Evolutionary conservation across 202 grass and related monocot species (phyloP), one percentile per base, ranked within the genome.

Genomic region (Tripidium arundinaceum): DNA sequence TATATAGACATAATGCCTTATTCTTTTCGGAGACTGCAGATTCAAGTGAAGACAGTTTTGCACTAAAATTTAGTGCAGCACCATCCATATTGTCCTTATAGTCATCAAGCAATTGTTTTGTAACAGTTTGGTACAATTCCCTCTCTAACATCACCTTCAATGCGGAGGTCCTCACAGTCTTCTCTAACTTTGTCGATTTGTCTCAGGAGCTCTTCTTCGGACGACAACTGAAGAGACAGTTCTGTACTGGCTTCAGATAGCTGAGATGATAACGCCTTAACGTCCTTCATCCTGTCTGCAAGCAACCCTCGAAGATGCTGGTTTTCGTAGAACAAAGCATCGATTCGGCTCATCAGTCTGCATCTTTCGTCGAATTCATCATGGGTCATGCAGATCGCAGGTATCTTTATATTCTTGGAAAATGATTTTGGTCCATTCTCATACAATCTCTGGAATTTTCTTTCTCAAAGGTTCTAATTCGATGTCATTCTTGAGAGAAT

Each of bases 381-480:
- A 4, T 73, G 71, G 83, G 89, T 62, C 47, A 68, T 84, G 58
- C 63, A 67, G 18, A 89, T 46, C 62, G 86, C 27, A 76, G 83
- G 86, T 49, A 82, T 38, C 11, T 86, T 84, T 80, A 90, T 66
- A 57, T 85, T 94, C 76, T 90, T 92, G 4, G 71, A 75, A 75
- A 62, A 91, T 85, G 69, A 97, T 81, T 81, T 66, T 89, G 74
- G 64, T 97, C 89, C 29, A 31, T 31, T 31, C 29, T 31, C 29
- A 31, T 31, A 31, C 29, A 31, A 31, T 31, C 29, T 31, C 29
- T 31, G 29, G 29, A 31, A 31, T 31, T 31, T 31, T 31, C 29
- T 31, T 93, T 79, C 88, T 95, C 69, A 99, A 65, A 66, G 87
- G 87, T 64, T 99, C 96, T 88, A 88, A 84, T 46, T 93, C 96